A percentile compares a stretch with the other conserved stretches of the same genome.
Evolutionary conservation across 371 early-diverging fungal species (phyloP).

Genomic region (Synchytrium microbalum): DNA sequence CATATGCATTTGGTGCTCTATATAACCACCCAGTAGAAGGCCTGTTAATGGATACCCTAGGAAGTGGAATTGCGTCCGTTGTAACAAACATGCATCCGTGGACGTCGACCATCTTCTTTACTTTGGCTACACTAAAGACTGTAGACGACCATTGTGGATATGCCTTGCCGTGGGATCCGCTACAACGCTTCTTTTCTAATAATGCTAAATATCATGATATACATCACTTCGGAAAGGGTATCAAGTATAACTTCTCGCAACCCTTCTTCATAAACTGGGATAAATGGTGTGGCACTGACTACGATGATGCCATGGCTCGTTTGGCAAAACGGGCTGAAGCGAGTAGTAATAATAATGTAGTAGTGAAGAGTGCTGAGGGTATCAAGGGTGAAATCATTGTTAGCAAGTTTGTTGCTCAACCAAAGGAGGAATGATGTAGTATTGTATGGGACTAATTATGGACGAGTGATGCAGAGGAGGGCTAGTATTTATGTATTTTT

Average conservation of each 20-base stretch:
- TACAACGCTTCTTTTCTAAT: slow-evolving; percentile 50
- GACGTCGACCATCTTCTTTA: slow-evolving; percentile 58
- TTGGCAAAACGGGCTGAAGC: no score
- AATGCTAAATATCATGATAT: slow-evolving; percentile 56
- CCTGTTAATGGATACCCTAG: slow-evolving; percentile 64
- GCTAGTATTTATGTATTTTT: no score
- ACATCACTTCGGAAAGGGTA: slow-evolving; percentile 39
- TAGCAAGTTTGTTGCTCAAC: no score
- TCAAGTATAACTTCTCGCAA: slow-evolving; percentile 20
- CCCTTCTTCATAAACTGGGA: not conserved
- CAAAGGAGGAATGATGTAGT: no score
- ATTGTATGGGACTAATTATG: no score
- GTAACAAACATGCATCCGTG: slow-evolving; percentile 62
- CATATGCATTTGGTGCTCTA: slow-evolving; percentile 72
- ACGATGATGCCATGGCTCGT: not conserved
- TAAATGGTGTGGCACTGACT: not conserved
- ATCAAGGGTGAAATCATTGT: no score
- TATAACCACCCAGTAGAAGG: slow-evolving; percentile 78
- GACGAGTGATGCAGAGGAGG: no score
- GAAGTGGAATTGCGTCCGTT: slow-evolving; percentile 56
- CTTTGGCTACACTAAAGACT: slow-evolving; percentile 72
- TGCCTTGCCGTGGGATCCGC: slow-evolving; percentile 69
- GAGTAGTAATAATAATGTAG: no score
- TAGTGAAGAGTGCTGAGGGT: no score
- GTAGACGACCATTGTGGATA: slow-evolving; percentile 80